phyloP scores from a whole-genome alignment of 768 basidiomycete species.

The Lactifluus piperatus region DNA sequence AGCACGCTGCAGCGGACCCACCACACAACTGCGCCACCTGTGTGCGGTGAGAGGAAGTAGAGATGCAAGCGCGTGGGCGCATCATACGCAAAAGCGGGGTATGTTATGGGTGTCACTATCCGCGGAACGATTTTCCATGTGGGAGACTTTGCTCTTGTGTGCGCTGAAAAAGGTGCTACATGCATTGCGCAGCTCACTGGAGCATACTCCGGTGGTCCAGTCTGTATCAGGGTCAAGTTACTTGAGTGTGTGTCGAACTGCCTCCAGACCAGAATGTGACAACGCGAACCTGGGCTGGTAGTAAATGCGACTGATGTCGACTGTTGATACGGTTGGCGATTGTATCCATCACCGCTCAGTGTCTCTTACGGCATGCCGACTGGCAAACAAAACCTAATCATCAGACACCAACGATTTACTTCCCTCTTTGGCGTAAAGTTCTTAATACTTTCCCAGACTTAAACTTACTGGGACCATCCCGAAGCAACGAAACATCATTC shows the following conservation, averaged over 20 bases:
- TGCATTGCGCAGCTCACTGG: conserved; percentile 45
- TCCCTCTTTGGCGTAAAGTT: too few species aligned
- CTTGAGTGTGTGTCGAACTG: conserved; percentile 45
- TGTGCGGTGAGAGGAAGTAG: conserved; percentile 27
- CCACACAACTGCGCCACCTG: conserved; percentile 52
- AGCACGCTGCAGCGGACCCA: conserved; percentile 25
- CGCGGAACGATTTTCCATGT: conserved; percentile 45
- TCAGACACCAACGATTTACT: too few species aligned
- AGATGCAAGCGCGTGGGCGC: conserved; percentile 24
- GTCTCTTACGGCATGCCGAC: too few species aligned
- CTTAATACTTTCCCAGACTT: too few species aligned
- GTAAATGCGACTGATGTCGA: too few species aligned
- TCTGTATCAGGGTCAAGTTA: conserved; percentile 21
- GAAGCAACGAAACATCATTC: too few species aligned
- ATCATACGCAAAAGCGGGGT: conserved; percentile 20
- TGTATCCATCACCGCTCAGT: too few species aligned
- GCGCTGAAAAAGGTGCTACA: conserved; percentile 39
- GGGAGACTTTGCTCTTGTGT: conserved; percentile 53
- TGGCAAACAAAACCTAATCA: too few species aligned
- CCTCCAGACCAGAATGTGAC: too few species aligned
- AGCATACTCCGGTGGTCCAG: conserved; percentile 23
- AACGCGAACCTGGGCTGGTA: too few species aligned
- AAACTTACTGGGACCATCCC: too few species aligned
- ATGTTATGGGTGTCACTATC: conserved; percentile 35
- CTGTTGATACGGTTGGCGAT: too few species aligned